phyloP scores from a whole-genome alignment of 2,329 filamentous ascomycete species.

The Pseudogymnoascus destructans region DNA sequence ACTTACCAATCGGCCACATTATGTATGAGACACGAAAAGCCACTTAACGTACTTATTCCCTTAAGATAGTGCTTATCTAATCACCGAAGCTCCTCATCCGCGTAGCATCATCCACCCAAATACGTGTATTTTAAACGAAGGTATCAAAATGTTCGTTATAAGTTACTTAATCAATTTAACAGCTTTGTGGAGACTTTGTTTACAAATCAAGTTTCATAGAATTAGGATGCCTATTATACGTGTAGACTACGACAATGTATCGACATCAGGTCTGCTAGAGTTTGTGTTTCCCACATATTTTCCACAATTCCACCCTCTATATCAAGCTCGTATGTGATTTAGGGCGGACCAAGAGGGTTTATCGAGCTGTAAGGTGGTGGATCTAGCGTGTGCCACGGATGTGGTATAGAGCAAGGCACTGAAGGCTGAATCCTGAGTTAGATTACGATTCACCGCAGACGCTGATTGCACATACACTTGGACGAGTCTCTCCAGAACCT shows the following conservation, averaged over 20 bases:
- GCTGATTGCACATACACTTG: too few species aligned
- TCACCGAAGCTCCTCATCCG: neutral
- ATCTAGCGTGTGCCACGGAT: neutral
- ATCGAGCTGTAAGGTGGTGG: neutral
- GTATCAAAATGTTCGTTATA: neutral
- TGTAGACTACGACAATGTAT: neutral
- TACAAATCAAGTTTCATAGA: neutral
- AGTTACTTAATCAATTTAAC: neutral
- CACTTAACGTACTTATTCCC: too few species aligned
- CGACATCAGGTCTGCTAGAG: neutral
- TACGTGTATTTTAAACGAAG: neutral
- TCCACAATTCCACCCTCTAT: neutral
- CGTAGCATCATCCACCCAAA: neutral
- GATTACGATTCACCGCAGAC: too few species aligned
- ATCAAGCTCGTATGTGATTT: neutral
- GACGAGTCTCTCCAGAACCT: neutral
- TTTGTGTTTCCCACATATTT: neutral
- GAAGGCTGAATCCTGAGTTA: too few species aligned
- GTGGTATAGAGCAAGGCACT: neutral
- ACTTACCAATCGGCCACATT: neutral
- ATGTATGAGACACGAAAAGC: neutral
- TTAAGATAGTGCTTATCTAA: neutral
- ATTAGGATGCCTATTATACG: neutral
- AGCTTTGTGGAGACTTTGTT: neutral
- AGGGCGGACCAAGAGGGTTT: neutral